These are phyloP conservation scores for Anaeromyces robustus DNA, from an alignment of 192 early-diverging fungal species.

Conservation along the genomic window DNA sequence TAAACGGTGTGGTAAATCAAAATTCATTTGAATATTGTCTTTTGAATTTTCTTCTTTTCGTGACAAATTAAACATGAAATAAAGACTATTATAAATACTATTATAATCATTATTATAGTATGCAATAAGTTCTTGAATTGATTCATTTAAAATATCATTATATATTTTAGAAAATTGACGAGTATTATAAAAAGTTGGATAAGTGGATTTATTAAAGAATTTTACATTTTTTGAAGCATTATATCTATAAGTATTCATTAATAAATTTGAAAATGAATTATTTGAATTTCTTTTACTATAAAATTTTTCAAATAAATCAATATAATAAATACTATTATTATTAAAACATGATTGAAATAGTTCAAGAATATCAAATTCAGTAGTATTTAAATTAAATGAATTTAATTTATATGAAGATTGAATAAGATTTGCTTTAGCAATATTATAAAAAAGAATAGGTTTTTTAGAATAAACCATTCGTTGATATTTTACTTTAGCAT, in stretches of 20 bases:
- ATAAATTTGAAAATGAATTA: background rate
- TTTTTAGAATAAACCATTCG: background rate
- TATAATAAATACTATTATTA: background rate
- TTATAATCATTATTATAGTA: background rate
- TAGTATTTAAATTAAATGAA: background rate
- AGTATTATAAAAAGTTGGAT: background rate
- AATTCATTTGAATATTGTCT: background rate
- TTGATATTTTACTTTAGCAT: background rate
- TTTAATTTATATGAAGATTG: background rate
- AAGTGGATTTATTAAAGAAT: background rate
- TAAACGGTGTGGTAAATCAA: background rate
- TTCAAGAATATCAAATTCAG: background rate
- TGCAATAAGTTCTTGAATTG: background rate
- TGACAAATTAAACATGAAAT: background rate
- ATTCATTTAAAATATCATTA: background rate
- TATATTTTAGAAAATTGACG: background rate
- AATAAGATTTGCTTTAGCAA: background rate
- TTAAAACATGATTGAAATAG: background rate
- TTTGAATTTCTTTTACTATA: background rate
- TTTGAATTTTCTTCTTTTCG: background rate
- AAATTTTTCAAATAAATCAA: background rate
- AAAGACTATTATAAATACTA: background rate
- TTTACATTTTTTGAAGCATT: background rate
- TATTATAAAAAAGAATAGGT: background rate
- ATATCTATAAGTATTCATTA: background rate